A percentile compares a stretch with the other conserved stretches of the same genome.
Evolutionary conservation across 331 rosid genomes (phyloP).

Genomic region (Quercus phellos): DNA sequence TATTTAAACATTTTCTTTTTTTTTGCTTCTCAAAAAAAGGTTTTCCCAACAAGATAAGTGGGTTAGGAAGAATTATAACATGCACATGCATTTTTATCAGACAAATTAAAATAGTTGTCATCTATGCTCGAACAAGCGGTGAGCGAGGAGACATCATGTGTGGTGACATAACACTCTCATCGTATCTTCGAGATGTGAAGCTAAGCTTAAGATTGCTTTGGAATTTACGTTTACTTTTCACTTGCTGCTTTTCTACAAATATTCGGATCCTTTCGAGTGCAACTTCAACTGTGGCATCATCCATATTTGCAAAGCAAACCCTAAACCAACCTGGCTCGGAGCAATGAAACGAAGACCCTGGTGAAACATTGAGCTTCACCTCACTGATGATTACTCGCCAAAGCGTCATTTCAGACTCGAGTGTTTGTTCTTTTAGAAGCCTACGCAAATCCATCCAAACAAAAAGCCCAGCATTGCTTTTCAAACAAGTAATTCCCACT

Average conservation of each 20-base stretch:
- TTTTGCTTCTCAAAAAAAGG: not conserved
- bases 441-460: slow-evolving; percentile 76
- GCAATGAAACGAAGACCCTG: slow-evolving; percentile 77
- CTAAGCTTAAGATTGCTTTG: slow-evolving; percentile 44
- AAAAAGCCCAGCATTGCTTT: slow-evolving; percentile 68
- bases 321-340: slow-evolving; percentile 88
- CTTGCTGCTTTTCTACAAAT: slow-evolving; percentile 34
- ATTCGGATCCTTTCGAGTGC: slow-evolving; percentile 57
- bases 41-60: no score
- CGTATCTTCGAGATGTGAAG: slow-evolving; percentile 42
- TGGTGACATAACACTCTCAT: slow-evolving; percentile 48
- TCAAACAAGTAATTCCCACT: slow-evolving; percentile 50
- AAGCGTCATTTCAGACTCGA: slow-evolving; percentile 60
- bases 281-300: slow-evolving; percentile 54
- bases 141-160: slow-evolving; percentile 60
- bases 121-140: slow-evolving; percentile 59
- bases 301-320: slow-evolving; percentile 92
- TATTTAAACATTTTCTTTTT: no score
- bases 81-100: no score
- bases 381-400: slow-evolving; percentile 66
- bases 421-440: slow-evolving; percentile 44
- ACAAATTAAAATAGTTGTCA: not conserved
- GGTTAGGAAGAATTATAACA: no score
- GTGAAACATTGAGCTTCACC: slow-evolving; percentile 84
- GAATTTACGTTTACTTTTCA: slow-evolving; percentile 25